These are phyloP conservation scores for Epichloe coenophiala DNA, from an alignment of 2,329 filamentous ascomycete species.

Conservation along the genomic window DNA sequence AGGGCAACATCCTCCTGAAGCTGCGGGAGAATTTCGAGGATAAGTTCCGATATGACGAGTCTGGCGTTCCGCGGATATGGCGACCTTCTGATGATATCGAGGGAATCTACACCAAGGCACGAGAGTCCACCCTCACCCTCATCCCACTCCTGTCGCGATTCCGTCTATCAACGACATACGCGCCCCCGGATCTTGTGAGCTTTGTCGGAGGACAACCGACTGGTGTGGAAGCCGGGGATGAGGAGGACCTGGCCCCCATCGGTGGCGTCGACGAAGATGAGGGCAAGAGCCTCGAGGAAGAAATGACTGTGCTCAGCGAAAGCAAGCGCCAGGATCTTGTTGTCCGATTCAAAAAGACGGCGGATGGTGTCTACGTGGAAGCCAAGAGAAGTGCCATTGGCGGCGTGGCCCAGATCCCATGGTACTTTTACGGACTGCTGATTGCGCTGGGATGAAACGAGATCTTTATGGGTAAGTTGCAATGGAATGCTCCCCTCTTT, in stretches of 20 bases:
- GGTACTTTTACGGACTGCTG: constrained; percentile 87
- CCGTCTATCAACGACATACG: constrained; percentile 58
- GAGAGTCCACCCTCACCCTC: constrained; percentile 81
- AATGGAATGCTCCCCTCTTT: no score
- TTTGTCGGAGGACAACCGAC: constrained; percentile 72
- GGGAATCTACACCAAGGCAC: constrained; percentile 80
- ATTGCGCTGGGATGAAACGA: constrained; percentile 97
- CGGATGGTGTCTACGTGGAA: constrained; percentile 94
- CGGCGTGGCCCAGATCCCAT: constrained; percentile 80
- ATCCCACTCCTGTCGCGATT: constrained; percentile 84
- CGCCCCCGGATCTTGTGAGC: constrained; percentile 70
- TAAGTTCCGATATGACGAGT: constrained; percentile 95
- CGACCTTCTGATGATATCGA: constrained; percentile 94
- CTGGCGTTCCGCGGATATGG: constrained; percentile 92
- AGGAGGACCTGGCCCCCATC: constrained; percentile 79
- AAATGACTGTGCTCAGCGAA: constrained; percentile 90
- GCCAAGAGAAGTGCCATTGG: constrained; percentile 95
- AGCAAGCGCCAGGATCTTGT: constrained; percentile 82
- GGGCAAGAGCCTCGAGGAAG: constrained; percentile 86
- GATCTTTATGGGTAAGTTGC: constrained; percentile 68
- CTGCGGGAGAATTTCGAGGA: constrained; percentile 97
- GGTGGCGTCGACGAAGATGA: constrained; percentile 92
- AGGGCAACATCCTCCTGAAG: constrained; percentile 90
- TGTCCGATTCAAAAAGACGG: constrained; percentile 94
- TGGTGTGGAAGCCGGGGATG: constrained; percentile 66